These are phyloP conservation scores for Dalbergia cochinchinensis DNA, from an alignment of 306 rosid species.

Conservation along the genomic window DNA sequence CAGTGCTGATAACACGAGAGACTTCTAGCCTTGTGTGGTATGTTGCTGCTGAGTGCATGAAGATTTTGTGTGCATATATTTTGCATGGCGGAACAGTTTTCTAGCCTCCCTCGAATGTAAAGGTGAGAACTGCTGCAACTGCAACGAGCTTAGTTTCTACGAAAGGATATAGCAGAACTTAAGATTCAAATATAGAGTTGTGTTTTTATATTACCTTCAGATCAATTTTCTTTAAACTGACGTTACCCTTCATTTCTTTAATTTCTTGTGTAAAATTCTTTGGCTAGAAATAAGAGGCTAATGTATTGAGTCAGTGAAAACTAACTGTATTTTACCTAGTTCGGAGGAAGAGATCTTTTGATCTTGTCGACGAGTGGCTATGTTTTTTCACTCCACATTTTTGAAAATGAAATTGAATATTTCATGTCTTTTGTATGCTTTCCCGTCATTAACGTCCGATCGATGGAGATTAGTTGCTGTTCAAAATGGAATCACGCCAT, in stretches of 20 bases:
- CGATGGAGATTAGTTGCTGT: too few species aligned
- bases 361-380: constrained; percentile 16
- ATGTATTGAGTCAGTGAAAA: constrained; percentile 20
- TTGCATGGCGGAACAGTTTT: constrained; percentile 22
- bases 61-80: constrained; percentile 48
- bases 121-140: constrained; percentile 45
- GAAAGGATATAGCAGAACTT: constrained; percentile 26
- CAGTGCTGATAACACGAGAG: constrained; percentile 43
- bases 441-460: neutral
- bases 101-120: constrained; percentile 37
- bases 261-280: constrained; percentile 43
- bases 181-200: constrained; percentile 35
- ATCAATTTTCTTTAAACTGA: constrained; percentile 38
- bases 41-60: constrained; percentile 39
- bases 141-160: constrained; percentile 39
- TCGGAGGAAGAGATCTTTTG: constrained; percentile 32
- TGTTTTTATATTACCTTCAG: constrained; percentile 26
- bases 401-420: constrained; percentile 10
- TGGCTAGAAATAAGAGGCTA: constrained; percentile 34
- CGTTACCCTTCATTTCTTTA: neutral
- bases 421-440: constrained; percentile 12
- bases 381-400: constrained; percentile 25
- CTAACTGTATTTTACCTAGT: constrained; percentile 23
- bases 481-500: too few species aligned
- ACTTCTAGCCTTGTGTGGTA: constrained; percentile 33